These are phyloP conservation scores for Cutaneotrichosporon sp. DNA, from an alignment of 1,284 basidiomycete species.

Conservation along the genomic window DNA sequence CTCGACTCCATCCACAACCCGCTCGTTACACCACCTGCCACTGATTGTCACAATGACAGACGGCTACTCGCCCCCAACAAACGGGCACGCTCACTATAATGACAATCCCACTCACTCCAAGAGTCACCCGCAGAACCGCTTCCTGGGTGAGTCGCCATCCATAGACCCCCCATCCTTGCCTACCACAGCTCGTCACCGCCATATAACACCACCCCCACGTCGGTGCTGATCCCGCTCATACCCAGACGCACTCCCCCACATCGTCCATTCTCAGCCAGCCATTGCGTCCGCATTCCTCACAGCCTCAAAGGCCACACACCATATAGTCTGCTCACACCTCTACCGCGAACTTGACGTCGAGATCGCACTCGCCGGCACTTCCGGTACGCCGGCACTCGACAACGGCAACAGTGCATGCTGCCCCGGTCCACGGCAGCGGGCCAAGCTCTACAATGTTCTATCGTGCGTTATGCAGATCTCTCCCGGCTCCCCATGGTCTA, in stretches of 20 bases:
- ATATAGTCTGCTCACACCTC: background rate
- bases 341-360: conserved; percentile 15
- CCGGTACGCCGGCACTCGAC: no score
- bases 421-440: conserved; percentile 4
- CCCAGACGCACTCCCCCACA: conserved; percentile 12
- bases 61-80: no score
- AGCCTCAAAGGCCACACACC: conserved; percentile 5
- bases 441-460: conserved; percentile 4
- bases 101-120: no score
- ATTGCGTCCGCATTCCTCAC: conserved; percentile 1
- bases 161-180: no score
- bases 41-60: no score
- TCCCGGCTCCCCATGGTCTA: no score
- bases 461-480: conserved; percentile 4
- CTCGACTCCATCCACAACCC: no score
- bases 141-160: background rate
- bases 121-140: background rate
- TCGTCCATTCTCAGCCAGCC: conserved; percentile 1
- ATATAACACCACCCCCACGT: no score
- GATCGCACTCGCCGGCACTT: conserved; percentile 12
- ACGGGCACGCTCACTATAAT: no score
- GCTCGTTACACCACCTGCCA: no score
- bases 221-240: conserved; percentile 1
- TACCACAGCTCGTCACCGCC: no score
- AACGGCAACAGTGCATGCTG: no score